These are phyloP conservation scores for Tetrahymena elliotti DNA, from an alignment of 73 alveolate genomes.

Conservation along the genomic window DNA sequence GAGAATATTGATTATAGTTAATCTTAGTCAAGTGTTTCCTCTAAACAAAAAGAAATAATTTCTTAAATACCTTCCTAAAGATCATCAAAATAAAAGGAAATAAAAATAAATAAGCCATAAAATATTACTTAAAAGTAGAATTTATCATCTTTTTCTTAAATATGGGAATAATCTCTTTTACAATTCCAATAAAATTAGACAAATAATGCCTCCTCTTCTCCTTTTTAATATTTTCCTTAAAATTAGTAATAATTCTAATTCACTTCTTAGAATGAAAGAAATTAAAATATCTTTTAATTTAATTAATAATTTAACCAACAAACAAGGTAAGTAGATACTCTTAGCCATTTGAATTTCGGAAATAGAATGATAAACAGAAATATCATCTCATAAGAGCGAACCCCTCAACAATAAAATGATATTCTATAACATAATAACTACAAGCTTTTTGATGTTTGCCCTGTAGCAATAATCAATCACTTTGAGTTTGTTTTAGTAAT, in stretches of 20 bases:
- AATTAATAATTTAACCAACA: not conserved
- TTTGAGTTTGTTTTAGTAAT: not conserved
- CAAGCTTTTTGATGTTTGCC: not conserved
- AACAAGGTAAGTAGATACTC: not conserved
- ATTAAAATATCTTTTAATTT: no score
- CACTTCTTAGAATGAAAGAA: not conserved
- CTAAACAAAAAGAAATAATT: not conserved
- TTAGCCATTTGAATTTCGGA: not conserved
- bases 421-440: not conserved
- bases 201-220: not conserved
- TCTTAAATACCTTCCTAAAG: not conserved
- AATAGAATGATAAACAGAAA: not conserved
- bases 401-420: not conserved
- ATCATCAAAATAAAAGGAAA: not conserved
- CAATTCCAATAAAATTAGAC: not conserved
- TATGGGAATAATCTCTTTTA: not conserved
- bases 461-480: not conserved
- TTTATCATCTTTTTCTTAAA: not conserved
- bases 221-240: not conserved
- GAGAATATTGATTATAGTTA: no score
- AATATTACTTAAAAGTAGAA: not conserved
- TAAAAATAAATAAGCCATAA: not conserved
- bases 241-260: not conserved
- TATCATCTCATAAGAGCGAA: not conserved
- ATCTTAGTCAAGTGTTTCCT: not conserved